Conservation (phyloP, 805 yeast genomes). For the Ascoidea rubescens region DNA sequence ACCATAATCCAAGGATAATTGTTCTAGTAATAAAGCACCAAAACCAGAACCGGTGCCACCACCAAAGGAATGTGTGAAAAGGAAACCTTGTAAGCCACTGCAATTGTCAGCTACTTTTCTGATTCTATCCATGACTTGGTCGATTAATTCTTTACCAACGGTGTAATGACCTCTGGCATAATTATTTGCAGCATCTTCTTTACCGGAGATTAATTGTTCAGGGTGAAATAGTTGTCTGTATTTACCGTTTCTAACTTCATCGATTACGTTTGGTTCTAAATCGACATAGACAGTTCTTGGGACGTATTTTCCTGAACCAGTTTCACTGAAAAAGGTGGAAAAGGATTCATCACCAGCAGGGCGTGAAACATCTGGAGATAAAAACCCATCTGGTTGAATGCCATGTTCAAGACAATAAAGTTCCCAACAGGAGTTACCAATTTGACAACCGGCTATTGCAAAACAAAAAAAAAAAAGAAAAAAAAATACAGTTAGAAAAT, state of each 20-base stretch:
- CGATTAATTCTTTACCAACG: slow-evolving; percentile 89
- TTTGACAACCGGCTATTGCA: slow-evolving; percentile 94
- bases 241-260: slow-evolving; percentile 90
- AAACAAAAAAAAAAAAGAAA: slow-evolving; percentile 17
- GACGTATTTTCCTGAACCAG: slow-evolving; percentile 90
- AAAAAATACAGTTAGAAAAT: not conserved
- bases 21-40: slow-evolving; percentile 87
- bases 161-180: slow-evolving; percentile 99
- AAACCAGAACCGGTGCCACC: slow-evolving; percentile 99
- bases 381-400: slow-evolving; percentile 87
- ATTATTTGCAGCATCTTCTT: slow-evolving; percentile 98
- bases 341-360: slow-evolving; percentile 94
- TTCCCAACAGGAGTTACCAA: slow-evolving; percentile 99
- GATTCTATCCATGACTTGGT: slow-evolving; percentile 86
- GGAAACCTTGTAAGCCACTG: slow-evolving; percentile 94
- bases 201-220: slow-evolving; percentile 91
- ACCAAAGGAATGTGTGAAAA: slow-evolving; percentile 94
- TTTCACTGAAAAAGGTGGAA: slow-evolving; percentile 89
- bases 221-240: slow-evolving; percentile 93
- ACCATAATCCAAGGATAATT: slow-evolving; percentile 83
- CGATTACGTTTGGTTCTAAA: slow-evolving; percentile 94
- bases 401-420: slow-evolving; percentile 95
- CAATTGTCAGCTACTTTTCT: slow-evolving; percentile 95
- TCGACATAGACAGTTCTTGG: slow-evolving; percentile 97
- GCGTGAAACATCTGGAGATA: slow-evolving; percentile 56